Conservation (phyloP, 371 early-diverging fungal genomes). For the Haplosporangium sp. region DNA sequence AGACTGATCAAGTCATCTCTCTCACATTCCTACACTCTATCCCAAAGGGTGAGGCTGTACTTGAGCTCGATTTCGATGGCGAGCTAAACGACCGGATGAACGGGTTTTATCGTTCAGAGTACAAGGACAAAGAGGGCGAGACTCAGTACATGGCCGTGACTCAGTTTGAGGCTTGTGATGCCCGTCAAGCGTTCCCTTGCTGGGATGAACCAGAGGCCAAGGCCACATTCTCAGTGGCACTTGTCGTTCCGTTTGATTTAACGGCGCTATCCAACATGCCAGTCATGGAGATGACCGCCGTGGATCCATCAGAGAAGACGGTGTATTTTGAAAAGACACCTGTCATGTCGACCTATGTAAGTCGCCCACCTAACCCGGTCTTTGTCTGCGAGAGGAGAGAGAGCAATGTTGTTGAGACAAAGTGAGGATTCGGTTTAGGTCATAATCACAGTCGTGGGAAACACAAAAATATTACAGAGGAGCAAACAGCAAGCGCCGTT, state of each 20-base stretch:
- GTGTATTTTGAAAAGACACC: constrained; percentile 86
- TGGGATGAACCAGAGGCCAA: constrained; percentile 91
- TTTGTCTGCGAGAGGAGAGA: too few species aligned
- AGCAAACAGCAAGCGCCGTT: too few species aligned
- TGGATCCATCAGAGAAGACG: constrained; percentile 49
- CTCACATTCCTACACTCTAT: constrained; percentile 65
- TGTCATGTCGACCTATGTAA: constrained; percentile 89
- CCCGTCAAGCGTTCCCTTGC: constrained; percentile 91
- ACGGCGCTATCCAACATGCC: constrained; percentile 91
- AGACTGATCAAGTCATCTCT: constrained; percentile 67
- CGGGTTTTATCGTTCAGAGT: constrained; percentile 86
- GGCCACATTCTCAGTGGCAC: constrained; percentile 86
- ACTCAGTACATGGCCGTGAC: constrained; percentile 81
- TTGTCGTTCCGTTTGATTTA: constrained; percentile 72
- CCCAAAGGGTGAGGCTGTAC: constrained; percentile 59
- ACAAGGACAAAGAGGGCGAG: constrained; percentile 70
- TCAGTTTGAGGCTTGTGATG: constrained; percentile 93
- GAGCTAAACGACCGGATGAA: constrained; percentile 82
- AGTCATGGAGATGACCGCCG: constrained; percentile 56
- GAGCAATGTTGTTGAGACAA: too few species aligned
- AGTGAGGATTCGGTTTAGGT: too few species aligned
- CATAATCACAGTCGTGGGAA: too few species aligned
- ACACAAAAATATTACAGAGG: too few species aligned
- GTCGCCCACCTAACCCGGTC: constrained; percentile 1
- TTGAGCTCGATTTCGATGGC: constrained; percentile 75